Base-by-base conservation (phyloP, 768 basidiomycete species). In the Pleurotus djamor region DNA sequence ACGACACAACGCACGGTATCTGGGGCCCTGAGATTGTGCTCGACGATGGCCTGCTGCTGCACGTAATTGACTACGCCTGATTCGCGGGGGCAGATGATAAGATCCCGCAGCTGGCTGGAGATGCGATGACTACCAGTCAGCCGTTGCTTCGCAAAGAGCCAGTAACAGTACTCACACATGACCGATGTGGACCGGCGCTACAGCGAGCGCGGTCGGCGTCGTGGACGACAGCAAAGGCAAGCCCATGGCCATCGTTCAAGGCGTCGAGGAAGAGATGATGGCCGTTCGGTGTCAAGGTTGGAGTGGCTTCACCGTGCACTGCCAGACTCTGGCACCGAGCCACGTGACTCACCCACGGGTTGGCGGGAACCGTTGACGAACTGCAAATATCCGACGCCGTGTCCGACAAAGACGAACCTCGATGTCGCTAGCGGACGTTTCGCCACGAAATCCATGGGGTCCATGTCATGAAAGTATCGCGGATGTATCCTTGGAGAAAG, bases 41-140 rank as follows among this genome's bases (percentile, higher is more conserved):
- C 87, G 21, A 86, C 72, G 54, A 91, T 84, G 32, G 79, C 76
- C 37, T 70, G 66, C 7, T 69, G 69, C 28, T 81, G 81, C 2
- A 88, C 76, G 63, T 88, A 91, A 69, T 84, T 86, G 38, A 91
- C 80, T 4, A 86, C 67, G 2, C 89, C 88, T 10, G 80, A 74
- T 62, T 86, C 82, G 4, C 83, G 76, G 1, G 90, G 91, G 69
- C 89, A 91, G 60, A 89, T 82, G 52, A 92, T 72, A 51, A 94
- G 83, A 74, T 94, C 91, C 37, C 91, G 82, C 33, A 94, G 76
- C 72, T 94, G 91, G 32, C 89, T 90, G 64, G 49, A 59, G 49
- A 33, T 49, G 57, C 48, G 44, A 58, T 48, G 45, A 17, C n/a
- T 47, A 47, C 45, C 45, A 47, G 45, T 47, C 7, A 47, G 45